Base-by-base conservation (phyloP, 2,329 filamentous ascomycete genomes). In the Apiospora phragmitis region DNA sequence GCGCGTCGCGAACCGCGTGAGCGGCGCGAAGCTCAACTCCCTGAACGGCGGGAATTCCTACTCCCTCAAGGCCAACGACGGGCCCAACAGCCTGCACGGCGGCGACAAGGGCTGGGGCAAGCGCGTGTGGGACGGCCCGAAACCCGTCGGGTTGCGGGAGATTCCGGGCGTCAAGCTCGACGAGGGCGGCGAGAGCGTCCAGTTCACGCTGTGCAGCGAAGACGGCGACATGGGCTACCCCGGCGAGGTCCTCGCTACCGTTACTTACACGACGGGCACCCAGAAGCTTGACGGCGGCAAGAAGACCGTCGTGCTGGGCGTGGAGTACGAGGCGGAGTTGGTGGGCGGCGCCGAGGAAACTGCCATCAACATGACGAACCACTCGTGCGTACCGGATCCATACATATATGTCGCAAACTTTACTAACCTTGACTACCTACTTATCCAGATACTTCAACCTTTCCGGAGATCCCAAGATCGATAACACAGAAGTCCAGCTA, bases 211-310 rank as follows among this genome's bases (percentile, higher is more conserved):
- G 32, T 80, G 87, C 67, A 96, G 93, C 81, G 85, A 87, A 75
- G 92, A 98, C 78, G 94, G 93, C 7, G 95, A 98, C 72, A 92
- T 97, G 81, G 94, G 94, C 0, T 98, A 93, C 80, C 96, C 96
- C 0, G 96, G 96, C 1, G 93, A 93, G 0, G 91, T 98, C 3
- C 89, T 95, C 78, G 87, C 91, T 70, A 90, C 86, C 71, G 90
- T 97, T 41, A 91, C 90, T 81, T 99, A 98, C 81, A 93, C 91
- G 0, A 87, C 92, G 0, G 91, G 90, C 69, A 92, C 90, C 72
- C 90, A 94, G 79, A 82, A 87, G 68, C 83, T 87, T 16, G 55
- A 87, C 18, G 55, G 87, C 6, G 90, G 89, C 24, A 89, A 87
- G 72, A 87, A 91, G 72, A 91, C 91, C 73, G 90, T 89, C 1